phyloP scores from a whole-genome alignment of 305 asterid species.

The Fraxinus sp. region DNA sequence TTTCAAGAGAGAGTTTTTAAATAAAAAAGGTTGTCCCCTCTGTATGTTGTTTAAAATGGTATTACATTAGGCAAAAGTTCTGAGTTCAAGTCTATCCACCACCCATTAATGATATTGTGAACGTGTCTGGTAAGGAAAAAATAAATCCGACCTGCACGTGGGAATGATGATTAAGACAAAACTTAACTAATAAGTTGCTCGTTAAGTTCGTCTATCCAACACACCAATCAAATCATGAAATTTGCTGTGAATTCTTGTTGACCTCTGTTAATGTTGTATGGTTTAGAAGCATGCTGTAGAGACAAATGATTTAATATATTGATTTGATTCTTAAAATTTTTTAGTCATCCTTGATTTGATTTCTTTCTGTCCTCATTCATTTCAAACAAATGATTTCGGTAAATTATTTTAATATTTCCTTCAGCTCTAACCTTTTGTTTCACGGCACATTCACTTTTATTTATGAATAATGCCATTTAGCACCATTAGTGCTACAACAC shows the following conservation, averaged over 20 bases:
- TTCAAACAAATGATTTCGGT: neutral
- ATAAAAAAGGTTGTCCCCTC: neutral
- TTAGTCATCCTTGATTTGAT: neutral
- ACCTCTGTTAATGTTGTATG: neutral
- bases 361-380: neutral
- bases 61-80: neutral
- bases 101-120: neutral
- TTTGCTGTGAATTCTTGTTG: neutral
- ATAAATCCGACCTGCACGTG: neutral
- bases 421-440: neutral
- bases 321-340: neutral
- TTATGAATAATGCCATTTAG: no score
- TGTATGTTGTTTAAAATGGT: neutral
- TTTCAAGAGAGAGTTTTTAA: neutral
- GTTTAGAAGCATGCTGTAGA: neutral
- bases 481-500: no score
- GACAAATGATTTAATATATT: neutral
- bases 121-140: neutral
- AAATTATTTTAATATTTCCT: neutral
- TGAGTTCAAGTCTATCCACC: neutral
- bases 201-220: neutral
- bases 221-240: neutral
- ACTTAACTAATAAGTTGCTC: neutral
- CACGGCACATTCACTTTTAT: neutral
- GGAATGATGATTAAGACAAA: neutral